Conservation (phyloP, 108 stramenopile genomes). For the Parietichytrium sp. region DNA sequence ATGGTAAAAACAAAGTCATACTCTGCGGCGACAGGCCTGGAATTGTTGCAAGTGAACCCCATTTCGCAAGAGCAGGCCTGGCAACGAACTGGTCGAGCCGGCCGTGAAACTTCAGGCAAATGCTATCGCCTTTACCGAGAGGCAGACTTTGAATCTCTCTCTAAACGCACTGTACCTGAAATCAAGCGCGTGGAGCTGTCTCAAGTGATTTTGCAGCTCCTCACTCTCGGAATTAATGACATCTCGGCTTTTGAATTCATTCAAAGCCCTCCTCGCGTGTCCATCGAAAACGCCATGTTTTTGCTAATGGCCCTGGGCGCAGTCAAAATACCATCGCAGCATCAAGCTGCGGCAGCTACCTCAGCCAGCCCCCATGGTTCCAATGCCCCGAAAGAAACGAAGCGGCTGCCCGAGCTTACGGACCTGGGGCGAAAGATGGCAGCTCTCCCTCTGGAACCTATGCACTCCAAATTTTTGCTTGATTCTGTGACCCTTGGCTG, state of each 20-base stretch:
- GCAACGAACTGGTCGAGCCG: slow-evolving; percentile 63
- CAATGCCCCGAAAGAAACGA: neutral
- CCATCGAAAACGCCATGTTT: slow-evolving; percentile 52
- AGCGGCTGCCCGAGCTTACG: slow-evolving; percentile 46
- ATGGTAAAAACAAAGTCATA: slow-evolving; percentile 89
- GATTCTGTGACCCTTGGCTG: neutral
- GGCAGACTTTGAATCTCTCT: slow-evolving; percentile 63
- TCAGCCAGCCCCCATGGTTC: no score
- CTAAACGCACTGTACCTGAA: slow-evolving; percentile 74
- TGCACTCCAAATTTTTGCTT: slow-evolving; percentile 20
- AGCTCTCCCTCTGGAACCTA: slow-evolving; percentile 42
- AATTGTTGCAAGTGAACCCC: slow-evolving; percentile 71
- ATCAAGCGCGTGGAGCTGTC: slow-evolving; percentile 79
- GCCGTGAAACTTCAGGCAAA: slow-evolving; percentile 60
- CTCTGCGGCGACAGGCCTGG: slow-evolving; percentile 73
- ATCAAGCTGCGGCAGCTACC: neutral
- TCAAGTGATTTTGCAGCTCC: slow-evolving; percentile 81
- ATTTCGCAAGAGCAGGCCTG: slow-evolving; percentile 49
- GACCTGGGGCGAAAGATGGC: slow-evolving; percentile 42
- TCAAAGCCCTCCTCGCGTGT: slow-evolving; percentile 54
- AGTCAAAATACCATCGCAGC: slow-evolving; percentile 38
- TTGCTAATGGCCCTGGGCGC: slow-evolving; percentile 56
- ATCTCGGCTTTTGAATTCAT: slow-evolving; percentile 76
- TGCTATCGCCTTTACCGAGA: slow-evolving; percentile 65
- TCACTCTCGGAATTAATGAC: slow-evolving; percentile 83